Base-by-base conservation (phyloP, 768 basidiomycete genomes). In the Galerina sulciceps region DNA sequence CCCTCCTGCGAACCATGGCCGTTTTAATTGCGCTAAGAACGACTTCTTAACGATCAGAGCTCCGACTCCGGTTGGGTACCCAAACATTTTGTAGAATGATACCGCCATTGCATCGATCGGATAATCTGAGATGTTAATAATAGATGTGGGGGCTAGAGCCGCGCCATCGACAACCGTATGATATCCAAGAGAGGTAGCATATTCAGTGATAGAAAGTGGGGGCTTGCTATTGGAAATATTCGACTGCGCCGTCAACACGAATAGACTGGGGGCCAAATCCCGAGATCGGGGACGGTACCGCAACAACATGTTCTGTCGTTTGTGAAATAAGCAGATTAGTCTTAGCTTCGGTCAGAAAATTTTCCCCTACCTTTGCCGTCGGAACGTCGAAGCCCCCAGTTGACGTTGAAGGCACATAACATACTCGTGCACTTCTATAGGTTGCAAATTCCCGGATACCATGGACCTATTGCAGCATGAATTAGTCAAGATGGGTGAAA, bases 21-120 rank as follows among this genome's bases (percentile, higher is more conserved):
- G 83, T 53, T 84, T 78, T 40, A 91, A 76, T 47, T 75, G 75
- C 5, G 71, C 71, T 50, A 92, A 72, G 64, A 92, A 91, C 9
- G 82, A 81, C 66, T 87, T 86, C 69, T 86, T 89, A 43, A 89
- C 87, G 26, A 94, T 71, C 4, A 94, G 78, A 11, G 91, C 91
- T 36, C 93, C 92, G 42, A 93, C 84, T 8, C 92, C 92, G 0
- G 91, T 93, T 10, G 92, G 92, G 64, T 87, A 94, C 35, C 92
- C 92, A 62, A 93, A 91, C 89, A 94, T 93, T 65, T 94, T 94
- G 75, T 94, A 94, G 66, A 94, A 93, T 43, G 89, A 91, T 53
- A 94, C 68, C 0, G 87, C 91, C 82, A 93, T 86, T 1, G 91
- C 92, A 70, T 94, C 93, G 10, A 92, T 87, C 4, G 87, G 84